These are phyloP conservation scores for Claviceps spartinae DNA, from an alignment of 2,329 filamentous ascomycete species.

Conservation along the genomic window DNA sequence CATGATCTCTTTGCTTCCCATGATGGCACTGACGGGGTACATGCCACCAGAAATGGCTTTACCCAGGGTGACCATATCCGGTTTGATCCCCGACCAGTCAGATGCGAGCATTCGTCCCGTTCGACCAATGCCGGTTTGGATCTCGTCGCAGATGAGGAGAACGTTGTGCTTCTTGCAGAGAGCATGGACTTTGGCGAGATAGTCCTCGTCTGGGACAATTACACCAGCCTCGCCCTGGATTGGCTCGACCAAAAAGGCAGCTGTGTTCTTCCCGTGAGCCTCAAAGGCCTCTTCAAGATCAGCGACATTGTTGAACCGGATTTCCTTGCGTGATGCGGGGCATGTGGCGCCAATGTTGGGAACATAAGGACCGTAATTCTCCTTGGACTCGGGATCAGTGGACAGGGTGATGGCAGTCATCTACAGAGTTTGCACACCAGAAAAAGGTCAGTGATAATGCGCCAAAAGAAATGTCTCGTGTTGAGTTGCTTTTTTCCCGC, in stretches of 20 bases:
- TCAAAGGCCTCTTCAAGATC: conserved; percentile 72
- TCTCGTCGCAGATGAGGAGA: conserved; percentile 93
- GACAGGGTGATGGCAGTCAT: conserved; percentile 95
- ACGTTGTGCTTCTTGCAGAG: conserved; percentile 94
- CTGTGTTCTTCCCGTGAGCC: conserved; percentile 69
- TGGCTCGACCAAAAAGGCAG: conserved; percentile 88
- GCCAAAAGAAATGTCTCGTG: too few relatives aligned
- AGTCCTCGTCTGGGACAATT: conserved; percentile 82
- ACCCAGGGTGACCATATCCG: conserved; percentile 84
- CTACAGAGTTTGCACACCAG: conserved; percentile 24
- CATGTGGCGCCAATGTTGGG: conserved; percentile 69
- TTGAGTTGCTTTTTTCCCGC: too few relatives aligned
- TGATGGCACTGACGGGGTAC: conserved; percentile 94
- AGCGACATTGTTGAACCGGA: conserved; percentile 74
- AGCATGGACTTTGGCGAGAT: conserved; percentile 64
- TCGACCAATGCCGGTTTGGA: conserved; percentile 92
- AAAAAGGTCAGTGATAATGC: not conserved
- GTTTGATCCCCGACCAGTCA: conserved; percentile 90
- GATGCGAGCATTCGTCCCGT: conserved; percentile 90
- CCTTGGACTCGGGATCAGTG: conserved; percentile 84
- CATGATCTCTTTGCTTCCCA: conserved; percentile 85
- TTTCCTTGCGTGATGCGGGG: conserved; percentile 60
- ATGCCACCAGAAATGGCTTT: conserved; percentile 97
- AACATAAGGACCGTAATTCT: conserved; percentile 94
- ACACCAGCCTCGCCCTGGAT: conserved; percentile 97